Base-by-base conservation (phyloP, 2,329 filamentous ascomycete genomes). In the Aciculosporium take region DNA sequence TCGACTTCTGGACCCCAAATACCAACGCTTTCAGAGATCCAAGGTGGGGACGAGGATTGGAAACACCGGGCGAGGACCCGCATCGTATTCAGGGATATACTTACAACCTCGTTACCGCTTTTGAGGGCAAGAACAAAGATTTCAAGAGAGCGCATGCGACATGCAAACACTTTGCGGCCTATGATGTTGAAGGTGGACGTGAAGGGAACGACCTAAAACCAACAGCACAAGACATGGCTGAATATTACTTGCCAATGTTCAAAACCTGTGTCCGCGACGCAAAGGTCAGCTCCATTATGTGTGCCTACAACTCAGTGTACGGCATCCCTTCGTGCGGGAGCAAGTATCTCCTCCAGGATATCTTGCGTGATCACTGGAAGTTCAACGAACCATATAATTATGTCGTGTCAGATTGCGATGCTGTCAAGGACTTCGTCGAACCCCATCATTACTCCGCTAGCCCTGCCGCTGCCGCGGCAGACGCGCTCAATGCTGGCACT, bases 161-260 rank as follows among this genome's bases (percentile, higher is more conserved):
- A 0, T 75, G 72, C 59, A 78, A 78, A 51, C 74, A 78, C 52
- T 77, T 63, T 42, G 72, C 70, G 0, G 74, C 65, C 0, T 76
- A 78, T 48, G 73, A 77, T 51, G 53, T 74, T 2, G 73, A 77
- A 49, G 43, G 52, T 18, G 69, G 67, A 58, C 60, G 70, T 9
- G 65, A 69, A 53, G 65, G 67, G 13, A 79, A 75, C 45, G 65
- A 80, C 51, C 68, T 76, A 5, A 60, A 67, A 10, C 70, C 79
- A 44, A 63, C 65, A 8, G 60, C 65, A 37, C 79, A 82, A 48
- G 79, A 84, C 45, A 59, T 84, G 4, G 66, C 71, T 0, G 79
- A 82, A 49, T 84, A 82, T 57, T 83, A 80, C 51, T 65, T 80
- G 31, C 76, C 74, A 1, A 69, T 76, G 0, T 84, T 84, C 59